A percentile compares a stretch with the other conserved stretches of the same genome.
Evolutionary conservation across 1,284 basidiomycete genomes (phyloP).

Genomic region (Cutaneotrichosporon dermatis): DNA sequence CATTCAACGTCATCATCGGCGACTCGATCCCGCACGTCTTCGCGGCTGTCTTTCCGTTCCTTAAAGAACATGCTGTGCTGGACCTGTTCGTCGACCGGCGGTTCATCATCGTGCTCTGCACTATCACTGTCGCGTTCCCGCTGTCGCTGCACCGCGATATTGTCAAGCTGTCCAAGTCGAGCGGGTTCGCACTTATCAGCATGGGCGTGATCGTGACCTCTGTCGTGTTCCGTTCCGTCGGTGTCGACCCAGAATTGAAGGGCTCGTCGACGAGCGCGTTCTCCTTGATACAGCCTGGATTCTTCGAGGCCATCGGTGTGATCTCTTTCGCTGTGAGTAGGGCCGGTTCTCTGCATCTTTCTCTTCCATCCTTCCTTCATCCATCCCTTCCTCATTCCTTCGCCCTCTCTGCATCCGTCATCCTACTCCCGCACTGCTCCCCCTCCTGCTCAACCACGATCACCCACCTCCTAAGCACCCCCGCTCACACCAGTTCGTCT

Average conservation of each 20-base stretch:
- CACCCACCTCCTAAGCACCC: too few species aligned
- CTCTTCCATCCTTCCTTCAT: too few species aligned
- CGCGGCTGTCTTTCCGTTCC: conserved; percentile 74
- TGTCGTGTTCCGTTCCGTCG: conserved; percentile 79
- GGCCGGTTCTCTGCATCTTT: too few species aligned
- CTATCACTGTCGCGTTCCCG: conserved; percentile 84
- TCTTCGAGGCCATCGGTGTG: conserved; percentile 89
- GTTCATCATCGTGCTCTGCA: conserved; percentile 81
- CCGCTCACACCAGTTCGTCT: conserved; percentile 56
- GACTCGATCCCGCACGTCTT: conserved; percentile 97
- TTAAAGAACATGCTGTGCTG: conserved; percentile 64
- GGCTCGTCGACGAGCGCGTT: conserved; percentile 61
- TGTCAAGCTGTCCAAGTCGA: conserved; percentile 90
- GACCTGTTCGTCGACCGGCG: conserved; percentile 76
- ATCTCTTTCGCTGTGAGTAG: conserved; percentile 77
- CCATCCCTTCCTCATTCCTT: too few species aligned
- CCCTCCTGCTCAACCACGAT: too few species aligned
- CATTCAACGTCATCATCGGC: conserved; percentile 85
- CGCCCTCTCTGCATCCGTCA: too few species aligned
- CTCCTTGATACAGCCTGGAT: conserved; percentile 66
- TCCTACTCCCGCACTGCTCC: too few species aligned
- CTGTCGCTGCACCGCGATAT: conserved; percentile 95
- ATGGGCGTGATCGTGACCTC: conserved; percentile 92
- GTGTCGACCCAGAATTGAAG: conserved; percentile 70
- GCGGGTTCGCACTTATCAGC: conserved; percentile 78